A percentile compares a stretch with the other conserved stretches of the same genome.
phyloP scores from a whole-genome alignment of 2,329 filamentous ascomycete species.

The Ophiostoma sp. region DNA sequence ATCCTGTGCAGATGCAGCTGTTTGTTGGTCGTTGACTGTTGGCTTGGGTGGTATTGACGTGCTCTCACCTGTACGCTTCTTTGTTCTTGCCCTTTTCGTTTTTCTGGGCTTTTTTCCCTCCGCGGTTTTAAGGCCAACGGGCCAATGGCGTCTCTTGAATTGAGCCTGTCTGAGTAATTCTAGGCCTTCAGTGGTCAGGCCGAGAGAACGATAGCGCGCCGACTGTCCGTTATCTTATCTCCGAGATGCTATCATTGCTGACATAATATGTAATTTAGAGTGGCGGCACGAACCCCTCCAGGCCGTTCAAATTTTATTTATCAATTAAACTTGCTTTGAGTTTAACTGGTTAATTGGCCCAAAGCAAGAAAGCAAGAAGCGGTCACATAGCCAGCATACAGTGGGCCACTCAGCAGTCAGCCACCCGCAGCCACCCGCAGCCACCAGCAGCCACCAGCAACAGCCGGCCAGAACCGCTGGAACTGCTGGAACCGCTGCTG shows the following conservation, averaged over 20 bases:
- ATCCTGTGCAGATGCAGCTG: conserved; percentile 10
- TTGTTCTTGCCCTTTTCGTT: conserved; percentile 11
- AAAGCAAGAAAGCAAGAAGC: not conserved
- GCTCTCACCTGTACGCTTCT: not conserved
- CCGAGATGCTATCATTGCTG: conserved; percentile 4
- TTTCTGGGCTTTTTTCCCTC: conserved; percentile 9
- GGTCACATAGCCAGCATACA: conserved; percentile 5
- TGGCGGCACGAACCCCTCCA: conserved; percentile 15
- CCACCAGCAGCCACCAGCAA: not conserved
- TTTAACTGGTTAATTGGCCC: conserved; percentile 7
- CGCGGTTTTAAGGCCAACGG: conserved; percentile 17
- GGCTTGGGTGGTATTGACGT: not conserved
- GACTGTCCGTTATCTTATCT: conserved; percentile 15
- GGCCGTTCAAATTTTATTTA: conserved; percentile 7
- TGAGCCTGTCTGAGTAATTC: conserved; percentile 14
- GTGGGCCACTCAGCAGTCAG: not conserved
- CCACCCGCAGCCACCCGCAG: not conserved
- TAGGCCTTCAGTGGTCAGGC: conserved; percentile 5
- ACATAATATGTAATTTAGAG: not conserved
- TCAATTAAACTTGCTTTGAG: not conserved
- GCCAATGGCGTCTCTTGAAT: conserved; percentile 18
- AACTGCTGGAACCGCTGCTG: conserved; percentile 4
- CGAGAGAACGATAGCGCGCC: not conserved
- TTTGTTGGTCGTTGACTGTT: not conserved
- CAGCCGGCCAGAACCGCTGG: not conserved